phyloP scores from a whole-genome alignment of 176 grass and related monocot genomes.

The Paspalum notatum region DNA sequence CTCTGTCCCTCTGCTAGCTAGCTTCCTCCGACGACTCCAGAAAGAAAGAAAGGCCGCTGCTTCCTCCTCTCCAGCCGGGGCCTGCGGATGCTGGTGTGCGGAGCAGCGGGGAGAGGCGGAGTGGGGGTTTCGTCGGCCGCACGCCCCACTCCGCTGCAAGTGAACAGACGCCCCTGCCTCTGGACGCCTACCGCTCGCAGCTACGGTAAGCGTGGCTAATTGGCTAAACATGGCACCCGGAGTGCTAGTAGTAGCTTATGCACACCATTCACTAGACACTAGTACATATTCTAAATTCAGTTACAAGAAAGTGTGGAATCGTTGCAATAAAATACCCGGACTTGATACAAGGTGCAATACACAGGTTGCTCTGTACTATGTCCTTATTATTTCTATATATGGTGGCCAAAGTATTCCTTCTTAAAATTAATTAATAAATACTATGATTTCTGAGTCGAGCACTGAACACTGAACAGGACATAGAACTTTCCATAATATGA shows the following conservation, averaged over 20 bases:
- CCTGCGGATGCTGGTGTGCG: not conserved
- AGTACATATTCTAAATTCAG: not conserved
- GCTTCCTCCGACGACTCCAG: not conserved
- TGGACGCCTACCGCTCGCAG: conserved; percentile 3
- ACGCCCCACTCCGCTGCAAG: not conserved
- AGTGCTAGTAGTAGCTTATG: not conserved
- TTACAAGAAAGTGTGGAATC: not conserved
- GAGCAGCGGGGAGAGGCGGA: not conserved
- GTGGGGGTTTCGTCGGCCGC: not conserved
- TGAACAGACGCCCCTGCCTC: not conserved
- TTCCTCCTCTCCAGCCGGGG: not conserved
- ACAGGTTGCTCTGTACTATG: no score
- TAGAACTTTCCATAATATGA: no score
- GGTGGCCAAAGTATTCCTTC: no score
- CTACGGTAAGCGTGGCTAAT: conserved; percentile 21
- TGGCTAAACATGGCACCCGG: not conserved
- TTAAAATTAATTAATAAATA: no score
- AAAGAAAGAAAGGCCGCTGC: not conserved
- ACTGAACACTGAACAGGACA: no score
- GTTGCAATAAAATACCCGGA: not conserved
- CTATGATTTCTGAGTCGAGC: no score
- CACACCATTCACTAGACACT: not conserved
- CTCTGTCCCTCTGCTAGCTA: not conserved
- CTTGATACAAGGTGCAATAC: not conserved
- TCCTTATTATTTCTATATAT: no score